phyloP scores from a whole-genome alignment of 305 asterid genomes.

The Solanum hybrid region DNA sequence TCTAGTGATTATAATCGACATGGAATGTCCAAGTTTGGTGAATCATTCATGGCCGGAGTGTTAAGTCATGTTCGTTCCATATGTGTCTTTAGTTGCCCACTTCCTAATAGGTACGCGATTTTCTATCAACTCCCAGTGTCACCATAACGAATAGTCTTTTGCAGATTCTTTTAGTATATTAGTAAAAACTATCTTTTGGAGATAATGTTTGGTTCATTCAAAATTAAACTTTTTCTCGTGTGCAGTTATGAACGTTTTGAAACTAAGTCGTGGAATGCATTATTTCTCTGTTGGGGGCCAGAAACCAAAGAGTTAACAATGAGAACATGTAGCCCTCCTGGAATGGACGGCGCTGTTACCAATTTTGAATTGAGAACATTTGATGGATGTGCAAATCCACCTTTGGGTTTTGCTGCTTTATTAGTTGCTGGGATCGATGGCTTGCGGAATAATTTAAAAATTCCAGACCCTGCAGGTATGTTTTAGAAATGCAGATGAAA shows the following conservation, averaged over 20 bases:
- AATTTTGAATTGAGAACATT: not conserved
- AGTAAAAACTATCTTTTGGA: not conserved
- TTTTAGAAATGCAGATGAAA: not conserved
- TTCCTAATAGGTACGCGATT: constrained; percentile 60
- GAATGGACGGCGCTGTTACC: not conserved
- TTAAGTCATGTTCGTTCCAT: constrained; percentile 81
- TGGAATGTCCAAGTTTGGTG: constrained; percentile 69
- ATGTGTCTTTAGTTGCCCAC: constrained; percentile 58
- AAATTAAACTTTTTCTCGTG: not conserved
- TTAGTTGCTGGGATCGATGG: not conserved
- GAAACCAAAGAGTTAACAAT: not conserved
- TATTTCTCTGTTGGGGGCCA: not conserved
- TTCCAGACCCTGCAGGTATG: not conserved
- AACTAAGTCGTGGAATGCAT: not conserved
- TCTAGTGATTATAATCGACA: constrained; percentile 34
- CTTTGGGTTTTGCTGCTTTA: not conserved
- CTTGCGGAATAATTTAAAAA: not conserved
- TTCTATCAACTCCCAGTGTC: not conserved
- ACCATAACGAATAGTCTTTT: not conserved
- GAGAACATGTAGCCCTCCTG: not conserved
- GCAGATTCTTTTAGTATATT: not conserved
- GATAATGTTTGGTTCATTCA: not conserved
- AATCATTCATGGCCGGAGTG: constrained; percentile 96
- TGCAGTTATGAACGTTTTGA: not conserved
- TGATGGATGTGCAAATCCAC: not conserved